A percentile compares a stretch with the other conserved stretches of the same genome.
Conservation (phyloP, 768 basidiomycete species). For the Lactarius sanguifluus region DNA sequence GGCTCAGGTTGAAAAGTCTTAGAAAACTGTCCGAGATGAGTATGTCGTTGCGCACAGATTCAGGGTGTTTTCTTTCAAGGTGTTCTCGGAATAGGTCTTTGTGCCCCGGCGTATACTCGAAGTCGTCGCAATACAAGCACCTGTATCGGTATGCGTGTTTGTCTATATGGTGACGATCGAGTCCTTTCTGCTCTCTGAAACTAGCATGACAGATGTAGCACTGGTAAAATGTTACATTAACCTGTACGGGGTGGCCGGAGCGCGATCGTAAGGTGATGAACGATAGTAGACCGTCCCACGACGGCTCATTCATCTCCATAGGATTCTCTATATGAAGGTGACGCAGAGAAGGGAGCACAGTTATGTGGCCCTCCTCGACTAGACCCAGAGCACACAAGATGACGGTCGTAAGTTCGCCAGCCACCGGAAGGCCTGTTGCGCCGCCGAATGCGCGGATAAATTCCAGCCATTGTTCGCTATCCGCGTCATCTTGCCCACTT, state of each 20-base stretch:
- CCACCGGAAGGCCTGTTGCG: neutral
- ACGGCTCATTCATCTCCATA: neutral
- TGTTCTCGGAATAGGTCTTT: neutral
- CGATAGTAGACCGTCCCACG: neutral
- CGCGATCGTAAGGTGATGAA: neutral
- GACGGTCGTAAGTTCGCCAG: neutral
- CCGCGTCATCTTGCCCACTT: neutral
- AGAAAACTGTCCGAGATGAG: neutral
- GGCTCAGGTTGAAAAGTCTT: no score
- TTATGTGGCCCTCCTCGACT: neutral
- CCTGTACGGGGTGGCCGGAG: neutral
- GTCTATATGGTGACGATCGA: neutral
- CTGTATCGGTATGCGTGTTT: fast-evolving
- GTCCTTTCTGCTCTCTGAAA: neutral
- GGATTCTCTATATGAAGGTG: neutral
- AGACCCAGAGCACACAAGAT: neutral
- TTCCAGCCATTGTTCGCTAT: neutral
- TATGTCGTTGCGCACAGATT: neutral
- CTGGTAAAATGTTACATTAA: neutral
- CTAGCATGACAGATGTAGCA: neutral
- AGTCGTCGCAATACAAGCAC: neutral
- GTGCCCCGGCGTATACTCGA: neutral
- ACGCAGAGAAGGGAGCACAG: neutral
- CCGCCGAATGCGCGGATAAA: neutral
- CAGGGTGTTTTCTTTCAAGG: neutral